Base-by-base conservation (phyloP, 257 asterid genomes). In the Penstemon newberryi region DNA sequence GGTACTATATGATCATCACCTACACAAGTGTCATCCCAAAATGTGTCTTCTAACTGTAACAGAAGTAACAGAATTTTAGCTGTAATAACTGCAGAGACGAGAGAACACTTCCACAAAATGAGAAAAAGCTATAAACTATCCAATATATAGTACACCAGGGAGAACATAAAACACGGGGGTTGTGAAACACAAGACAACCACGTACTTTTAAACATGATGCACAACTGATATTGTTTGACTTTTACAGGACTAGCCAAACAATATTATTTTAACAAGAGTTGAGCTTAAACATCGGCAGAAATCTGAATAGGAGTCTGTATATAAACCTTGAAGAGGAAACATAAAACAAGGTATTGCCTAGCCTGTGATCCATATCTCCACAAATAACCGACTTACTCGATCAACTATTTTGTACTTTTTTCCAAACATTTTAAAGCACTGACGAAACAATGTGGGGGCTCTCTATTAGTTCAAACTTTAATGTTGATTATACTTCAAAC, bases 1-100 rank as follows among this genome's bases (percentile, higher is more conserved):
- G 96, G 95, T 56, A 83, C 95, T 74, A 78, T 82, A 83, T 83
- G 92, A 69, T 88, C 97, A 75, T 79, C 96, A 57, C 80, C 68
- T 65, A 33, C 80, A 73, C 78, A 79, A 74, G 81, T 74, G 62
- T 85, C 95, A 79, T 83, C 90, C 96, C 97, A 84, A 66, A 36
- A 77, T 9, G 79, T 76, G 76, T 90, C 95, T 79, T 85, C 97
- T 33, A 90, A 80, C 97, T 90, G 95, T 69, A 85, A 79, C 75
- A 86, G 73, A 83, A 73, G 74, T 79, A 76, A 80, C 45, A 71
- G 60, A 77, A 78, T 77, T 83, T 84, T 85, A 86, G 93, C 77
- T 67, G 75, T 76, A 63, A 69, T 77, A 70, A 77, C 33, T 25
- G 33, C 33, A 25, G 33, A 25, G 33, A 25, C 33, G 3, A 75